Evolutionary conservation across 768 basidiomycete species (phyloP).

Genomic region (Pisolithus marmoratus): DNA sequence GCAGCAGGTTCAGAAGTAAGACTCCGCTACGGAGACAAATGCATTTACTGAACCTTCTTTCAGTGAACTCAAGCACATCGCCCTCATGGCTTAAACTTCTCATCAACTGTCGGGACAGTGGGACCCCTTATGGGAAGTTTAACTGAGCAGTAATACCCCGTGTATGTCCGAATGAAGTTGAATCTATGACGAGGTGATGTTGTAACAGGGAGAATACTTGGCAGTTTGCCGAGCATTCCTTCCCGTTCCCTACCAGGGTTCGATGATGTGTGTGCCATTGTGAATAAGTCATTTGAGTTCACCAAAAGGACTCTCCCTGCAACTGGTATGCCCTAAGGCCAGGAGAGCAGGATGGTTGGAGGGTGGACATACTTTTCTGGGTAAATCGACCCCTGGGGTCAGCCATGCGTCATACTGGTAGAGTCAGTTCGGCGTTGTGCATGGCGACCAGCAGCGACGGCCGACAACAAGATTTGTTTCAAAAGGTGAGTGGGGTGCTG

Average conservation of each 20-base stretch:
- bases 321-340: conserved; percentile 3
- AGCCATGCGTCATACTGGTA: neutral
- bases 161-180: conserved; percentile 28
- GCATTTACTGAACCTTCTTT: conserved; percentile 5
- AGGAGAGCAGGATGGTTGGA: neutral
- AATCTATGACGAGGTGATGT: conserved; percentile 22
- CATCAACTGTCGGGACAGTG: no score
- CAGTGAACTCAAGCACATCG: conserved; percentile 79
- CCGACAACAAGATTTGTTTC: conserved; percentile 30
- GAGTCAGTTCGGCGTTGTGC: conserved; percentile 5
- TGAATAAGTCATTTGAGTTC: conserved; percentile 85
- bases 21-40: conserved; percentile 3
- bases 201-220: conserved; percentile 67
- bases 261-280: no score
- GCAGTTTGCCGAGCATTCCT: conserved; percentile 85
- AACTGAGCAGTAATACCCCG: neutral
- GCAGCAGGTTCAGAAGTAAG: conserved; percentile 79
- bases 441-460: conserved; percentile 10
- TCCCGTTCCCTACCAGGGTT: conserved; percentile 88
- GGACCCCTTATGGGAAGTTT: neutral
- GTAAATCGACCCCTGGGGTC: neutral
- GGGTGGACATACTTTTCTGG: neutral
- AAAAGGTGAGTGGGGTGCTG: conserved; percentile 26
- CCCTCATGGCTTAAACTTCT: conserved; percentile 57
- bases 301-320: conserved; percentile 58